Evolutionary conservation across 2,329 filamentous ascomycete genomes (phyloP), one percentile per base, ranked within the genome.

Genomic region (Ophiostoma ips): DNA sequence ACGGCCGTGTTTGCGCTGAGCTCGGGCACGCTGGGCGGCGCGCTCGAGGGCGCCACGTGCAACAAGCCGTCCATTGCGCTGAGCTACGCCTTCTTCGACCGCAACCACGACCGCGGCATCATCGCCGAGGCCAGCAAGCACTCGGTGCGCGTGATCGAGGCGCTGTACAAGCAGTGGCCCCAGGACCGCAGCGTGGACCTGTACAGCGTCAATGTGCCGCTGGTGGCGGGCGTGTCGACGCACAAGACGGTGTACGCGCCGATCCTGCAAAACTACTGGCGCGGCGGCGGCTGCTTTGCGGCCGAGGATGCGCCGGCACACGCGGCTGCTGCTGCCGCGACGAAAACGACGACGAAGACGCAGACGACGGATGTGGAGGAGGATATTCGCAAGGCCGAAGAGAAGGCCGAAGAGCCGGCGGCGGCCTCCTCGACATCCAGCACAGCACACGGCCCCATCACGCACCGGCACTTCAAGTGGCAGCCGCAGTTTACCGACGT

Each of bases 391-490:
- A 45, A 24, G 16, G 24, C 31, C n/a, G 30, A 33, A 34, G 16
- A 33, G 30, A 45, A 24, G 16, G 24, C 31, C n/a, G 30, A 33
- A 34, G 16, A 33, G 30, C 30, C 43, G 43, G 16, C 30, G 16
- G n/a, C 43, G 5, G 8, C 37, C 6, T n/a, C 43, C 12, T 28
- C 43, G 12, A 2, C 43, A 19, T 5, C 30, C 40, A 11, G 10
- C 40, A 12, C 36, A 28, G 53, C 47, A 18, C 30, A 19, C 16
- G 43, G 28, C 16, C 49, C 52, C 8, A 33, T 57, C 19, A 49
- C 48, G 50, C 87, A 94, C 65, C 87, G 85, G 63, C 85, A 94
- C 66, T 96, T 95, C 72, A 94, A 90, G 67, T 96, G 92, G 92
- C 80, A 85, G 45, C 92, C 90, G 2, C 79, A 78, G 55, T 92